Evolutionary conservation across 2,329 filamentous ascomycete species (phyloP).

Genomic region (Ampelomyces quisqualis): DNA sequence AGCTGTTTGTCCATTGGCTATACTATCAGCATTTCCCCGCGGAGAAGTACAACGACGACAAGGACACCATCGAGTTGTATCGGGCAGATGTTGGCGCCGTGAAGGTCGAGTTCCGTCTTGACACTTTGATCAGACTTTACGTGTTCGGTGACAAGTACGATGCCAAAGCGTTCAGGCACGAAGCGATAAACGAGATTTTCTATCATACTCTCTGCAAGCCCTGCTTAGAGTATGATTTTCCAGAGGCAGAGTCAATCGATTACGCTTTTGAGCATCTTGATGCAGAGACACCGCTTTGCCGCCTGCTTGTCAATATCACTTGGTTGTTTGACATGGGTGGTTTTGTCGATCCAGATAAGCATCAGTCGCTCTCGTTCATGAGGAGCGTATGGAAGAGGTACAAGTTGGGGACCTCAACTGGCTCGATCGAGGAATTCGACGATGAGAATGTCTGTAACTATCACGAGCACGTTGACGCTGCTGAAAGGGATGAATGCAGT

Average conservation of each 20-base stretch:
- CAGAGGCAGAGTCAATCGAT: not conserved
- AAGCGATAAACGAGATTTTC: not conserved
- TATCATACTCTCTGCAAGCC: no score
- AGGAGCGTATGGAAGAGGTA: not conserved
- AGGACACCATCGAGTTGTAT: slow-evolving; percentile 2
- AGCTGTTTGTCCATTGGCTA: slow-evolving; percentile 20
- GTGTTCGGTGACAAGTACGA: slow-evolving; percentile 11
- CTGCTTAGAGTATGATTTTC: no score
- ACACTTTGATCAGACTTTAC: slow-evolving; percentile 8
- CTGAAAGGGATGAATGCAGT: no score
- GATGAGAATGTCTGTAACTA: not conserved
- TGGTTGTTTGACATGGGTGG: not conserved
- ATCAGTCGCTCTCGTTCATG: not conserved
- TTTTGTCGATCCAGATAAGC: not conserved
- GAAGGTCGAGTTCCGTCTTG: no score
- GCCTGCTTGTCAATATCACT: not conserved
- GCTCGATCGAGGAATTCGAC: not conserved
- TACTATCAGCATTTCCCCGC: slow-evolving; percentile 10
- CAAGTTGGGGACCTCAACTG: not conserved
- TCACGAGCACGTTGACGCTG: not conserved
- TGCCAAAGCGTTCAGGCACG: not conserved
- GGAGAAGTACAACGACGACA: slow-evolving; percentile 3
- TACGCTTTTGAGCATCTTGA: not conserved
- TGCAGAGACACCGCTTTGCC: not conserved
- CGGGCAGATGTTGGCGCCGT: not conserved